phyloP scores from a whole-genome alignment of 345 rosid species.

The Heritiera littoralis region DNA sequence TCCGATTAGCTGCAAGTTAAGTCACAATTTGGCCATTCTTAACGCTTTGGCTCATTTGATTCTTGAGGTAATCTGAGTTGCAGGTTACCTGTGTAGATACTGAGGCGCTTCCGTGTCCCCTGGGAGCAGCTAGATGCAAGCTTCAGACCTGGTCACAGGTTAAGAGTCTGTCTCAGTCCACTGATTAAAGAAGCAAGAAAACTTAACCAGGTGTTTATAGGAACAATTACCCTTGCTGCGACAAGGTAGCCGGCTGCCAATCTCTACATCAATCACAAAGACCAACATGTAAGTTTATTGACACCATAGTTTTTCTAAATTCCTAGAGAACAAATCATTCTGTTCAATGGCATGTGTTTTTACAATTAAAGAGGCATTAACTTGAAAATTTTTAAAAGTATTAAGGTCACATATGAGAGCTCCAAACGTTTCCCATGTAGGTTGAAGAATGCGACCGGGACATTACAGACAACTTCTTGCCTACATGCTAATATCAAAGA shows the following conservation, averaged over 20 bases:
- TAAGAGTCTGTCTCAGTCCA: not conserved
- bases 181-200: not conserved
- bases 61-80: not conserved
- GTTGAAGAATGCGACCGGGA: not conserved
- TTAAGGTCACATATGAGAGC: not conserved
- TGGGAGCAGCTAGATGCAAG: constrained; percentile 65
- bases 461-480: not conserved
- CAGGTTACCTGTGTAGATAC: constrained; percentile 51
- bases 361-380: not conserved
- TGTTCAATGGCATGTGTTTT: not conserved
- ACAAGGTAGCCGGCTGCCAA: constrained; percentile 61
- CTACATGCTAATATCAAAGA: not conserved
- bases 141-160: constrained; percentile 48
- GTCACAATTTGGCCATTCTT: not conserved
- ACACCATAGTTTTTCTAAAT: not conserved
- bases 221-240: constrained; percentile 45
- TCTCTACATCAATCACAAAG: constrained; percentile 44
- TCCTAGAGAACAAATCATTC: not conserved
- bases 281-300: constrained; percentile 7
- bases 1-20: constrained; percentile 52
- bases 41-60: not conserved
- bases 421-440: not conserved
- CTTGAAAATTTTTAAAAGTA: not conserved
- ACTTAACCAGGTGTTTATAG: not conserved
- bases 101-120: constrained; percentile 45